Evolutionary conservation across 2,329 filamentous ascomycete genomes (phyloP).

Genomic region (Fusarium sambucinum): DNA sequence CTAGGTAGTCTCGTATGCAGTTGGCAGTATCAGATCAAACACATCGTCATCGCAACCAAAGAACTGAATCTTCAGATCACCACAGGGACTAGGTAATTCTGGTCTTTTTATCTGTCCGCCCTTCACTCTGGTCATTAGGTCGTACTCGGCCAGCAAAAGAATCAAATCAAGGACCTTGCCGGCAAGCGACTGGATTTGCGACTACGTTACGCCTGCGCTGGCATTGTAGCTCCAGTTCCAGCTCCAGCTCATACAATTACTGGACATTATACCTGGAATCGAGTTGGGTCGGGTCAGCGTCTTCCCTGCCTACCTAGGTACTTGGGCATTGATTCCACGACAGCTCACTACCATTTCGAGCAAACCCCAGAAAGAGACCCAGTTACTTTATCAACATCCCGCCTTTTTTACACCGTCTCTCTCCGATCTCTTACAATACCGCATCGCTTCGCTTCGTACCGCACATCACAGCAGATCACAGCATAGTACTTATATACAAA

Average conservation of each 20-base stretch:
- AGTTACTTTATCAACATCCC: constrained; percentile 27
- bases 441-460: constrained; percentile 9
- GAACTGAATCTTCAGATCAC: constrained; percentile 10
- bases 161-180: constrained; percentile 16
- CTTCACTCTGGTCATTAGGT: constrained; percentile 3
- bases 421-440: constrained; percentile 23
- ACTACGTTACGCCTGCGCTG: constrained; percentile 25
- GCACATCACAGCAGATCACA: constrained; percentile 7
- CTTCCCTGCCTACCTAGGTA: constrained; percentile 27
- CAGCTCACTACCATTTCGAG: constrained; percentile 38
- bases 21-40: constrained; percentile 27
- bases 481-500: neutral
- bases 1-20: constrained; percentile 10
- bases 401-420: constrained; percentile 32
- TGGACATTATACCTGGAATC: constrained; percentile 5
- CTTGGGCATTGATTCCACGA: constrained; percentile 32
- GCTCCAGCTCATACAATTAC: constrained; percentile 11
- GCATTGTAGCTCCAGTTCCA: constrained; percentile 21
- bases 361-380: constrained; percentile 31
- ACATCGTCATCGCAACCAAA: constrained; percentile 28
- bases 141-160: constrained; percentile 12
- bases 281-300: constrained; percentile 13
- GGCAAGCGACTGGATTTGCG: constrained; percentile 10
- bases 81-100: constrained; percentile 19
- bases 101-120: constrained; percentile 9